A percentile compares a stretch with the other conserved stretches of the same genome.
These are phyloP conservation scores for Pseudogymnoascus sp. DNA, from an alignment of 2,329 filamentous ascomycete species.

Conservation along the genomic window DNA sequence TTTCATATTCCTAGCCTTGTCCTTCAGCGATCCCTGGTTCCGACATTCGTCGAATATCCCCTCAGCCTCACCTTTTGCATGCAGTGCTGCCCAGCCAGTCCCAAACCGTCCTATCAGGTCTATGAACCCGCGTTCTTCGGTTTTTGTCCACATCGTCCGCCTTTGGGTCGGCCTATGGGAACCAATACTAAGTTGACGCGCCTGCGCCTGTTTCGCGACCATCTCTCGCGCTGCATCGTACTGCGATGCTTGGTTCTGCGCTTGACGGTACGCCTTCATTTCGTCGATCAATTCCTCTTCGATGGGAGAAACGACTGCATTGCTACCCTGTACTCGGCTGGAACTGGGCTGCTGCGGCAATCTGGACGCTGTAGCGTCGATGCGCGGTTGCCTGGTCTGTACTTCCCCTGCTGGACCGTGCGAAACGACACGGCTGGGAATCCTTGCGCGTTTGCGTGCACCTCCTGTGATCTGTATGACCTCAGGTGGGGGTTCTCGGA, in stretches of 20 bases:
- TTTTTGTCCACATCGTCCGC: constrained; percentile 28
- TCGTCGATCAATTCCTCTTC: background rate
- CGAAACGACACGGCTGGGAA: background rate
- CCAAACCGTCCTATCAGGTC: constrained; percentile 39
- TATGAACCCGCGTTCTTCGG: constrained; percentile 37
- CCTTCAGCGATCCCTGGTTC: constrained; percentile 45
- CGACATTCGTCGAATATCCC: constrained; percentile 22
- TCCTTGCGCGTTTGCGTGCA: background rate
- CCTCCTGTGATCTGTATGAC: background rate
- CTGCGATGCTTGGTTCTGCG: constrained; percentile 2
- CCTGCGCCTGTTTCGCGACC: background rate
- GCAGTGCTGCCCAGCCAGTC: constrained; percentile 39
- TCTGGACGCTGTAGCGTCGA: background rate
- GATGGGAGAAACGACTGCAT: background rate
- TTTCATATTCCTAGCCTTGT: constrained; percentile 46
- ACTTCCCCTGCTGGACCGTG: background rate
- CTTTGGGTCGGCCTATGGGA: constrained; percentile 9
- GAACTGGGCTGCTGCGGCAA: background rate
- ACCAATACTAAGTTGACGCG: background rate
- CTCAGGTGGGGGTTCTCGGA: background rate
- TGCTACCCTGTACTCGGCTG: background rate
- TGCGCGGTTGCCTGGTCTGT: background rate
- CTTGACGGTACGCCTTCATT: background rate
- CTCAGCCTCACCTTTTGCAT: constrained; percentile 23
- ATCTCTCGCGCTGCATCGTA: background rate